phyloP scores from a whole-genome alignment of 176 grass and related monocot genomes.

The Aegilops speltoides region DNA sequence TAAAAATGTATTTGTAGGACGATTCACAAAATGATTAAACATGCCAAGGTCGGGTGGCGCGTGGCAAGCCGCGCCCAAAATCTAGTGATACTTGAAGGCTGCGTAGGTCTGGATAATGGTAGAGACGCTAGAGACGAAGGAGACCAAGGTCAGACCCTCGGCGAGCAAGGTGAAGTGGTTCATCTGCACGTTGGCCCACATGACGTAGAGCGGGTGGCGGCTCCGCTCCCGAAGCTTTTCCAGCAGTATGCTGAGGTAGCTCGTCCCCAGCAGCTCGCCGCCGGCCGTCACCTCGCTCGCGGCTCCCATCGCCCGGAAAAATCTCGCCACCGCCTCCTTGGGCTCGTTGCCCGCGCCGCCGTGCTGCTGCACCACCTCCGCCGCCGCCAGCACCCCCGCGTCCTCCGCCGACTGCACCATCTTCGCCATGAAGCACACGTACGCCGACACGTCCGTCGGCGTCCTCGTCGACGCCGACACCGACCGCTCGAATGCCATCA shows the following conservation, averaged over 20 bases:
- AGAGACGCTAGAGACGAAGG: too few relatives aligned
- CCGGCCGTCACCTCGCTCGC: constrained; percentile 31
- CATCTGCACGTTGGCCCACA: constrained; percentile 55
- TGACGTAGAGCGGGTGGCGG: constrained; percentile 43
- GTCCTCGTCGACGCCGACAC: background rate
- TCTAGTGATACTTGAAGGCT: too few relatives aligned
- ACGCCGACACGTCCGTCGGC: constrained; percentile 39
- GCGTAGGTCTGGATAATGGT: too few relatives aligned
- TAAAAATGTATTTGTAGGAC: too few relatives aligned
- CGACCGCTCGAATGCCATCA: constrained; percentile 53
- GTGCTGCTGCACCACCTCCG: constrained; percentile 43
- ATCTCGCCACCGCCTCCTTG: constrained; percentile 31
- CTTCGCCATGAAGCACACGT: constrained; percentile 55
- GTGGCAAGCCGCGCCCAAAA: too few relatives aligned
- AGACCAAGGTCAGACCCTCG: too few relatives aligned
- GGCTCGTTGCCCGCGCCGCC: constrained; percentile 16
- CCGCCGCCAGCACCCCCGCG: constrained; percentile 33
- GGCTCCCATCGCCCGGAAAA: constrained; percentile 29
- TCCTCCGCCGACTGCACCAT: constrained; percentile 46
- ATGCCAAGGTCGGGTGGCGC: too few relatives aligned
- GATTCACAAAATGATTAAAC: too few relatives aligned
- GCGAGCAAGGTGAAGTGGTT: constrained; percentile 44
- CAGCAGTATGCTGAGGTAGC: constrained; percentile 25
- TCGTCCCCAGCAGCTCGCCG: constrained; percentile 31
- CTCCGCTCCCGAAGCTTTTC: constrained; percentile 34